Evolutionary conservation across 2,329 filamentous ascomycete species (phyloP), one percentile per base, ranked within the genome.

Genomic region (Penicillium capsulatum): DNA sequence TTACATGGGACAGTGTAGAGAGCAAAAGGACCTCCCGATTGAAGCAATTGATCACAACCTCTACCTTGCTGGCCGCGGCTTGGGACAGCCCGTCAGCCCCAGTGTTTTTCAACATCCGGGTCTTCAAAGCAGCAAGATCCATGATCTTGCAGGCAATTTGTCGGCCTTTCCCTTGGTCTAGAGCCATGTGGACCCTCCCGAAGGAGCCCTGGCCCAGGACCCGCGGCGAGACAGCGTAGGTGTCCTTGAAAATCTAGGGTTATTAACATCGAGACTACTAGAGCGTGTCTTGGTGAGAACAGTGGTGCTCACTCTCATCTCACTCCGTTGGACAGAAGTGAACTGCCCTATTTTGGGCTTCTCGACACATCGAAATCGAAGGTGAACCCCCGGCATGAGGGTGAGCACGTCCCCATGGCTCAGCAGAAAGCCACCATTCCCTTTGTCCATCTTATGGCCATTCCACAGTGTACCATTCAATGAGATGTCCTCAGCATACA

Each of bases 1-100:
- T 44, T 34, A 75, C 73, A 65, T 82, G 78, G 22, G 63, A 69
- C 3, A 82, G 60, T 13, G 69, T 63, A 39, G 72, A 66, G 28
- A 81, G 63, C 4, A 80, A 69, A 9, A 58, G 56, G 10, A 64
- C 60, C 40, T 73, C 69, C 14, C 64, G 63, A 37, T 63, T 54
- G 38, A 65, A 65, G 19, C 54, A 41, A 24, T 51, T 54, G 10
- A 62, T 42, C n/a, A n/a, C n/a, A n/a, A n/a, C n/a, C n/a, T n/a
- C n/a, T n/a, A n/a, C n/a, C n/a, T n/a, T n/a, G n/a, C n/a, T n/a
- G n/a, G n/a, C n/a, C n/a, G n/a, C n/a, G n/a, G n/a, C n/a, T n/a
- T 44, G 61, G 22, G 22, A 24, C 22, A 7, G 22, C 22, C 11
- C 7, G 7, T 65, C 20, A 51, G 52, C 19, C 60, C 47, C n/a